Evolutionary conservation across 257 asterid species (phyloP), one percentile per base, ranked within the genome.

Genomic region (Penstemon eatonii): DNA sequence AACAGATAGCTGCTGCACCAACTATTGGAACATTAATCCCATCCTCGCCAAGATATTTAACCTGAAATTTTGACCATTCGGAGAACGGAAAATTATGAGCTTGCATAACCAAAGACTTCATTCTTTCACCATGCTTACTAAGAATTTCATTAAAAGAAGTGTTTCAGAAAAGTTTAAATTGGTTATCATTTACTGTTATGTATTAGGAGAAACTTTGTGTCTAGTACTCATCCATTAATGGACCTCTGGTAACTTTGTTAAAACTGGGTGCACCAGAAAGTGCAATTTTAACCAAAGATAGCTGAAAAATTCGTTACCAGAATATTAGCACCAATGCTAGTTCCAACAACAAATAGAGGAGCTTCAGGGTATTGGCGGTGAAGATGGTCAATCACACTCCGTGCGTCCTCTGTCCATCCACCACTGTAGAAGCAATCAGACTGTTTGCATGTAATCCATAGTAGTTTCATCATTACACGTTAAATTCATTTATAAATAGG

Each of bases 1-100:
- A 81, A 76, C 91, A 85, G 46, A 83, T 75, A 61, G 91, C 85
- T 67, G 85, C 91, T 60, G 88, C 88, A 52, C 88, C 91, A 55
- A 65, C 65, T 41, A 85, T 56, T 13, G 86, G 85, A 69, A 71
- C 68, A 57, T 70, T 71, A 57, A 37, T 60, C 55, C 91, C 88
- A 70, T 85, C 91, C 79, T 85, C 91, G 18, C 88, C 91, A n/a
- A 85, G 88, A 81, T 76, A 83, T 76, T 83, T 83, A 71, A 85
- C 85, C 91, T 83, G 83, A 72, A 71, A 76, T 13, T 56, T 25
- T 2, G 33, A 25, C 33, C 33, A 25, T 25, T 25, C 33, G 33
- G 33, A 25, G 33, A 25, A 25, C 1, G 33, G 33, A 25, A 25
- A 25, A 25, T 25, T 25, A 25, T 25, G 33, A 25, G 33, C 33